These are phyloP conservation scores for Truncatella angustata DNA, from an alignment of 2,329 filamentous ascomycete species.

Conservation along the genomic window DNA sequence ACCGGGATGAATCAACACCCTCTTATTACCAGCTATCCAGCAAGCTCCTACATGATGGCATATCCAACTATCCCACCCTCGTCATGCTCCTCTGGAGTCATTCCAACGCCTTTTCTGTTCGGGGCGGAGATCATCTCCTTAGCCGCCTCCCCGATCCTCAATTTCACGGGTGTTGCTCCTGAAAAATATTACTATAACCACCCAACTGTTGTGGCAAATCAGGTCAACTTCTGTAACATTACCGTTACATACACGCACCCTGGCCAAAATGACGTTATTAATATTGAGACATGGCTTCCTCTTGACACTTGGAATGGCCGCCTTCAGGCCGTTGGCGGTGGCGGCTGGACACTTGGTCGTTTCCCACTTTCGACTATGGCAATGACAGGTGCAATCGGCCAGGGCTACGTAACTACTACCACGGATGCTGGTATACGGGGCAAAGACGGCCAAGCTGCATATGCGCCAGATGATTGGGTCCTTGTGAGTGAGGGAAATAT, in stretches of 20 bases:
- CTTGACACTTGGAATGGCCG: constrained; percentile 33
- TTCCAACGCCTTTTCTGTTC: no score
- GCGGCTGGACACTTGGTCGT: constrained; percentile 19
- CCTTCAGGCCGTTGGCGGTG: constrained; percentile 37
- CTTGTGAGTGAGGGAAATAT: constrained; percentile 21
- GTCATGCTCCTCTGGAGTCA: no score
- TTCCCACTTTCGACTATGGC: constrained; percentile 13
- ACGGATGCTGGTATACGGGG: constrained; percentile 25
- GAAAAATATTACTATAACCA: no score
- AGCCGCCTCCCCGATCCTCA: no score
- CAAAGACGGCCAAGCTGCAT: not conserved
- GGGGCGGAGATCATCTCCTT: no score
- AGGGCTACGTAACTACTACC: constrained; percentile 22
- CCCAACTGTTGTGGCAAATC: no score
- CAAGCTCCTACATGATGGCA: no score
- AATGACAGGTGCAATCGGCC: no score
- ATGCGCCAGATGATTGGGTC: constrained; percentile 17
- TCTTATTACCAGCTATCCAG: no score
- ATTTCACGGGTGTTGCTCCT: no score
- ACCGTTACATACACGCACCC: constrained; percentile 40
- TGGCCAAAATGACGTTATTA: constrained; percentile 35
- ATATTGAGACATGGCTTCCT: constrained; percentile 35
- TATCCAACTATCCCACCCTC: no score
- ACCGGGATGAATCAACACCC: no score
- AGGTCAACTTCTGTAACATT: constrained; percentile 39